Evolutionary conservation across 176 grass and related monocot genomes (phyloP).

Genomic region (Carex parvula): DNA sequence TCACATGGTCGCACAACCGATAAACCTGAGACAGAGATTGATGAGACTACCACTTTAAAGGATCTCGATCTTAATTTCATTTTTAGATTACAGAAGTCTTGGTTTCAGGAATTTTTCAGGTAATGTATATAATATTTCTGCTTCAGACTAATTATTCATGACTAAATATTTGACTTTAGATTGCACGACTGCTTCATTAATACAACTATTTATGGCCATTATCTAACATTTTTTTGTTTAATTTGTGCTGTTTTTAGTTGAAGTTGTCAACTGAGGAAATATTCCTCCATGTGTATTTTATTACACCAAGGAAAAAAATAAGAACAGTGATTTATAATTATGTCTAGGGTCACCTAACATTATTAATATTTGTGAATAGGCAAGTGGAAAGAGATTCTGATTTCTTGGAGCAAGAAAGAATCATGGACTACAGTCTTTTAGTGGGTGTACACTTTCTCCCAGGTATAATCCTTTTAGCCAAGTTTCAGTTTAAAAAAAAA

Average conservation of each 20-base stretch:
- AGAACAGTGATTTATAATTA: not conserved
- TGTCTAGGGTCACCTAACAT: not conserved
- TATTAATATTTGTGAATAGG: slow-evolving; percentile 31
- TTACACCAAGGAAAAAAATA: not conserved
- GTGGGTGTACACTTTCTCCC: slow-evolving; percentile 78
- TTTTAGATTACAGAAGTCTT: slow-evolving; percentile 52
- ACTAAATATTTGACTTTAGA: not conserved
- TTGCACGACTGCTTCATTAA: not conserved
- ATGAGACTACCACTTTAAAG: slow-evolving; percentile 64
- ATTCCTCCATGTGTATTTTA: not conserved
- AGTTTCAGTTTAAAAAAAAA: not conserved
- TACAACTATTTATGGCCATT: not conserved
- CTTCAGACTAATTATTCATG: not conserved
- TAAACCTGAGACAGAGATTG: slow-evolving; percentile 68
- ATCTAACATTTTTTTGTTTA: not conserved
- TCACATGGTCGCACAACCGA: slow-evolving; percentile 78
- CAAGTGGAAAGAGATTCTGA: slow-evolving; percentile 90
- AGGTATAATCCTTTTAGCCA: slow-evolving; percentile 30
- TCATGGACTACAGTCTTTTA: slow-evolving; percentile 92
- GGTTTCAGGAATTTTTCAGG: slow-evolving; percentile 70
- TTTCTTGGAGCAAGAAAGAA: slow-evolving; percentile 84
- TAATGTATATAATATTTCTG: slow-evolving; percentile 19
- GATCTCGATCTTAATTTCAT: slow-evolving; percentile 91
- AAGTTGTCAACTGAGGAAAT: too few species aligned
- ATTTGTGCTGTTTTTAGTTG: not conserved